Base-by-base conservation (phyloP, 345 rosid genomes). In the sweet orange (Citrus sinensis) region DNA sequence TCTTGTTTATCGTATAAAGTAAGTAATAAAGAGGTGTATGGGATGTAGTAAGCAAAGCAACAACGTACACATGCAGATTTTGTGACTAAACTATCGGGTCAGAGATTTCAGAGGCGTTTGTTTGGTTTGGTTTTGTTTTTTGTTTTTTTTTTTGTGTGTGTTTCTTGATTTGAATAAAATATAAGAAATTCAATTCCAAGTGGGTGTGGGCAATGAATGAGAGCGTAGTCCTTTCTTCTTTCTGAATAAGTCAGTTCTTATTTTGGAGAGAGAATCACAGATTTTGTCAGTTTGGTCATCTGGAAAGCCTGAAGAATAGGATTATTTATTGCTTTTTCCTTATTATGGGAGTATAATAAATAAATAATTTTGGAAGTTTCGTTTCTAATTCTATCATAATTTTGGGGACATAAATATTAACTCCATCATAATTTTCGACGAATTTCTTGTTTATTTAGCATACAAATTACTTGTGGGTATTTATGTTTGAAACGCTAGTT, bases 11-110 rank as follows among this genome's bases (percentile, higher is more conserved):
- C 37, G 73, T 16, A 49, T 7, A 29, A 30, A 30, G 30, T 25
- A 30, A 30, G 30, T 25, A 51, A 71, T 7, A 76, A 55, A 80
- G 73, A 71, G 59, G 46, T 67, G 27, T 59, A 3, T 39, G 79
- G 84, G 75, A 84, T 61, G 85, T 67, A 82, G 82, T 73, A 83
- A 81, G 87, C 76, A 62, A 76, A 70, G 71, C 83, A 88, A 83
- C 88, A 86, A 89, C 91, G 95, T 89, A 88, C 87, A 81, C 98
- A 92, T 92, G 97, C 95, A 90, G 90, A 90, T 90, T 90, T 88
- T 90, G 91, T 91, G 95, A 91, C 92, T 86, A 85, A 89, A 89
- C 93, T 80, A 89, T 88, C 86, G 88, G 93, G 93, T 91, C 95
- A 93, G 98, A 93, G 92, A 82, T 77, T 80, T 76, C 90, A 78